These are phyloP conservation scores for Haplosporangium gracile DNA, from an alignment of 192 early-diverging fungal genomes.

Conservation along the genomic window DNA sequence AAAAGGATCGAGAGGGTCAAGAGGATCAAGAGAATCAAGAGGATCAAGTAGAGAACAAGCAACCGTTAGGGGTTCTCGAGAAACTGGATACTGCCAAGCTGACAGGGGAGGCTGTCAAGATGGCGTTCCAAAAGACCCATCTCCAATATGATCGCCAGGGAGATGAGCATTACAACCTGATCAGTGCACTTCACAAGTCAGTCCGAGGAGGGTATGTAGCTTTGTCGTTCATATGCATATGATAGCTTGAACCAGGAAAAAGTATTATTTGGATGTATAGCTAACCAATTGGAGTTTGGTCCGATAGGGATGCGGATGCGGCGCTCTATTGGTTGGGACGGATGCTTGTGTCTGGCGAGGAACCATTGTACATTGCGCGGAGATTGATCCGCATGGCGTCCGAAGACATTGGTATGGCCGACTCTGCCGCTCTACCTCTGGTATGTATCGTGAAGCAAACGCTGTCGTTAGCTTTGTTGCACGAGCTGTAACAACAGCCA, in stretches of 20 bases:
- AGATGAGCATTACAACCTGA: slow-evolving; percentile 93
- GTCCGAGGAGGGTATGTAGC: slow-evolving; percentile 77
- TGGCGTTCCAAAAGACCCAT: slow-evolving; percentile 83
- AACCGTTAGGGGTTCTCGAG: slow-evolving; percentile 19
- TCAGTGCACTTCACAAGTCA: slow-evolving; percentile 92
- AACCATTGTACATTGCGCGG: slow-evolving; percentile 83
- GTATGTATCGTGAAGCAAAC: slow-evolving; percentile 33
- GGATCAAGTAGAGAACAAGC: slow-evolving; percentile 50
- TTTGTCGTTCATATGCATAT: background rate
- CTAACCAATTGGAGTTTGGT: background rate
- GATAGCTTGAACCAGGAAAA: background rate
- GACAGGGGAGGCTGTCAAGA: slow-evolving; percentile 68
- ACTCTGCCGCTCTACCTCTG: slow-evolving; percentile 80
- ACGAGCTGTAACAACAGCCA: background rate
- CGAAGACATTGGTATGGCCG: slow-evolving; percentile 92
- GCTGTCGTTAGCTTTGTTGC: background rate
- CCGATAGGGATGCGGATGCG: slow-evolving; percentile 75
- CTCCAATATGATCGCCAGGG: slow-evolving; percentile 85
- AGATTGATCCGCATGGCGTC: slow-evolving; percentile 84
- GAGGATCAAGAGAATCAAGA: slow-evolving; percentile 47
- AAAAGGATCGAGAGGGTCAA: slow-evolving; percentile 50
- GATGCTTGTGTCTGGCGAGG: slow-evolving; percentile 92
- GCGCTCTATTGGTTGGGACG: slow-evolving; percentile 91
- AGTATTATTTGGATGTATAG: background rate
- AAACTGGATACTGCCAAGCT: slow-evolving; percentile 34